Conservation (phyloP, 2,329 filamentous ascomycete species). For the Pseudogymnoascus sp. region DNA sequence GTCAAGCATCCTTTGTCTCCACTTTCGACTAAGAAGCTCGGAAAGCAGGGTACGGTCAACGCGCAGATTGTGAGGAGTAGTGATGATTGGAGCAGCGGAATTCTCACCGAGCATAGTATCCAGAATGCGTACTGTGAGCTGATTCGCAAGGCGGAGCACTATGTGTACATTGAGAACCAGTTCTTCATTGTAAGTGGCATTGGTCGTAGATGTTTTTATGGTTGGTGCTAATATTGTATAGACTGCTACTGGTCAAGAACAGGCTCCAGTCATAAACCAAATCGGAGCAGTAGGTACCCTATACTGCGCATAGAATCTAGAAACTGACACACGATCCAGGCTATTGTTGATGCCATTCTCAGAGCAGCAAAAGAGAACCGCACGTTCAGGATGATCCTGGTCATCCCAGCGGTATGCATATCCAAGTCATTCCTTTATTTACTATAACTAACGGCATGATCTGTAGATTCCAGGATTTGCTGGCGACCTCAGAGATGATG, state of each 20-base stretch:
- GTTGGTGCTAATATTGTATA: conserved; percentile 34
- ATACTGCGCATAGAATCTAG: neutral
- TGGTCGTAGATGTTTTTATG: neutral
- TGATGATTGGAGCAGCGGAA: conserved; percentile 88
- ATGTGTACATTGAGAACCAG: conserved; percentile 96
- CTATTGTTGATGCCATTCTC: conserved; percentile 87
- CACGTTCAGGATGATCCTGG: conserved; percentile 82
- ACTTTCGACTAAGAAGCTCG: conserved; percentile 55
- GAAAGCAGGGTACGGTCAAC: conserved; percentile 63
- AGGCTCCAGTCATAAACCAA: conserved; percentile 76
- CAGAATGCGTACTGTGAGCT: conserved; percentile 80
- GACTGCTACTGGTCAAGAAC: conserved; percentile 82
- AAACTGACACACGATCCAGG: conserved; percentile 24
- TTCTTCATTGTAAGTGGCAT: conserved; percentile 65
- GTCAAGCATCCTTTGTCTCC: conserved; percentile 69
- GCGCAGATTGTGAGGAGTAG: conserved; percentile 87
- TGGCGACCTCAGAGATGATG: conserved; percentile 76
- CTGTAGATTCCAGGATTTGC: conserved; percentile 75
- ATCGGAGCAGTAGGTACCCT: conserved; percentile 50
- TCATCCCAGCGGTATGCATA: conserved; percentile 60
- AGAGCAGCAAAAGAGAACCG: conserved; percentile 71
- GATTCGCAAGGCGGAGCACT: conserved; percentile 83
- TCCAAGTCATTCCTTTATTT: neutral
- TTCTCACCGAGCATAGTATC: conserved; percentile 75
- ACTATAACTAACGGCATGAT: neutral